Percentiles rank a stretch among this genome's conserved stretches.
These are phyloP conservation scores for Russula compacta DNA, from an alignment of 768 basidiomycete genomes.

Conservation along the genomic window DNA sequence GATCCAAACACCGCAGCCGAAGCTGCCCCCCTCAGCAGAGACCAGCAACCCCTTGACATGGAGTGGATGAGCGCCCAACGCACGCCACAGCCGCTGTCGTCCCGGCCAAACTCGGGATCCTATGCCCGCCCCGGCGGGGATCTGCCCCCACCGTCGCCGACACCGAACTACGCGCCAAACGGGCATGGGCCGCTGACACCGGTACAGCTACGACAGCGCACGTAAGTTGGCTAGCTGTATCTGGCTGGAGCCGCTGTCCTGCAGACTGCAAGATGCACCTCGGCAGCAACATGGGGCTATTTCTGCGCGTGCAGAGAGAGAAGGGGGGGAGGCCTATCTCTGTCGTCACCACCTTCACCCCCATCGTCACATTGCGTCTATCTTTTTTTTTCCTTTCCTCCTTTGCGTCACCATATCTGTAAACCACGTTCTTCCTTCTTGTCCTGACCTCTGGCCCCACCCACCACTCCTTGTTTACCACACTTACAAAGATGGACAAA, in stretches of 20 bases:
- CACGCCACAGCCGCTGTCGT: slow-evolving; percentile 1
- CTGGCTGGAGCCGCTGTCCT: too few species aligned
- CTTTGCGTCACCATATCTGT: slow-evolving; percentile 16
- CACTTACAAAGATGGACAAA: slow-evolving; percentile 11
- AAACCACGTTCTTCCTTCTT: slow-evolving; percentile 7
- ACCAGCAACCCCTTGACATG: background rate
- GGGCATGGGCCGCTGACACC: slow-evolving; percentile 13
- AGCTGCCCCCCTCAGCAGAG: slow-evolving; percentile 19
- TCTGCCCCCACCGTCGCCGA: background rate
- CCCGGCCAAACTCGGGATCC: slow-evolving; percentile 14
- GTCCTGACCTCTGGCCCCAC: slow-evolving; percentile 12
- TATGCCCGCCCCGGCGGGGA: slow-evolving; percentile 17
- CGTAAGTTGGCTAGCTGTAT: slow-evolving; percentile 1
- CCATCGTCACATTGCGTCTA: slow-evolving; percentile 4
- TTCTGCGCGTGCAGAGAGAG: background rate
- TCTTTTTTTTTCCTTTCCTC: slow-evolving; percentile 5
- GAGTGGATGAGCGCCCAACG: slow-evolving; percentile 19
- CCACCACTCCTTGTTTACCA: slow-evolving; percentile 8
- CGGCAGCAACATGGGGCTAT: background rate
- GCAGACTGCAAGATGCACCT: too few species aligned
- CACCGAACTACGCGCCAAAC: slow-evolving; percentile 6
- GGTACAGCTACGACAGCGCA: slow-evolving; percentile 19
- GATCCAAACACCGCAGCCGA: slow-evolving; percentile 34
- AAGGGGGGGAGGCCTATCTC: background rate
- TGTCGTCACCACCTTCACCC: background rate